Base-by-base conservation (phyloP, 805 yeast species). In the Candida maesae region DNA sequence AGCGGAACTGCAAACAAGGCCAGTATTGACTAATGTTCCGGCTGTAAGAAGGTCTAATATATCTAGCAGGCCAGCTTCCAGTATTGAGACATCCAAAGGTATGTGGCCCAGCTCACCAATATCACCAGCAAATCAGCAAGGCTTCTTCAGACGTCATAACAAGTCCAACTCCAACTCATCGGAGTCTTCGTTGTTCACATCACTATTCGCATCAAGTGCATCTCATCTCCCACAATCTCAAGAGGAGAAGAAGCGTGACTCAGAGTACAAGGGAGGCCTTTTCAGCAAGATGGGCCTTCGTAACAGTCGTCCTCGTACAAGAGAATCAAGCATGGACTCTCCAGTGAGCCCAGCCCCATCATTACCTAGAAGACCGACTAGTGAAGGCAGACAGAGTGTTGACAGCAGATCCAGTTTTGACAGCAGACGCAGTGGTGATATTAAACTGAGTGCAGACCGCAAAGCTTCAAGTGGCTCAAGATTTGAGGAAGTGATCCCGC, bases 121-220 rank as follows among this genome's bases (percentile, higher is more conserved):
- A 0, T 60, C 68, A 0, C 60, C 64, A 9, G 52, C 63, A 2
- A 64, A 55, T 0, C 39, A 52, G 3, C 53, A 64, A 28, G 73
- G 74, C 20, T 70, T 82, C 38, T 81, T 82, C 63, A 67, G 84
- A 48, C 73, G 80, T 46, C 87, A 81, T 51, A 71, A 74, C 35
- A 72, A 84, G 42, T 73, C 82, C n/a, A 74, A 72, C 36, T 79
- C 85, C n/a, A 74, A 72, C 36, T 79, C 85, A 0, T 74, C 81
- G 0, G 83, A 78, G 41, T 68, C 78, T 1, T 70, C 79, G 0
- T 41, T 68, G 2, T 59, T 69, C 42, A 68, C 63, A 23, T 51
- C 64, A 14, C 43, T 65, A 18, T 67, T 65, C 45, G 66, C 65
- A 39, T 67, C 70, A 36, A 64, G 71, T 11, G 56, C 63, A 5